A percentile compares a stretch with the other conserved stretches of the same genome.
Evolutionary conservation across 2,329 filamentous ascomycete species (phyloP).

Genomic region (Penicillium sp.): DNA sequence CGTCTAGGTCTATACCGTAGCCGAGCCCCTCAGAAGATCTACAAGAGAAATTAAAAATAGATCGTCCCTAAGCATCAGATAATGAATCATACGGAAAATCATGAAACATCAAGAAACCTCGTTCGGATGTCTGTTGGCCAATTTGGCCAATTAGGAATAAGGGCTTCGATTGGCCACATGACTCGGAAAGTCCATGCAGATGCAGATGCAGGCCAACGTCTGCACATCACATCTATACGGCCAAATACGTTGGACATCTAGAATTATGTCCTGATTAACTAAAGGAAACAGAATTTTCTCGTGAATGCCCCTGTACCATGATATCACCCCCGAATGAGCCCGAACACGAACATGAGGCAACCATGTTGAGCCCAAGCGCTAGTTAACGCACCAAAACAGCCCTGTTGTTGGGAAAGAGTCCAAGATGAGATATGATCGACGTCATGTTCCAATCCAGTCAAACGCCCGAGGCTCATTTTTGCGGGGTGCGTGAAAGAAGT

Average conservation of each 20-base stretch:
- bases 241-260: neutral
- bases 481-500: conserved; percentile 11
- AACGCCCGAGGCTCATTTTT: conserved; percentile 15
- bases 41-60: neutral
- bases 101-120: neutral
- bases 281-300: neutral
- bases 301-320: neutral
- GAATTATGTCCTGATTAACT: no score
- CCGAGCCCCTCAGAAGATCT: neutral
- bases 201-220: neutral
- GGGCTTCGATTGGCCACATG: conserved; percentile 1
- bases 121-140: neutral
- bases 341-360: neutral
- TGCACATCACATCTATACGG: neutral
- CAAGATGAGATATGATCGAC: conserved; percentile 14
- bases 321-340: neutral
- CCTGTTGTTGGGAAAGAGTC: conserved; percentile 15
- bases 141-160: neutral
- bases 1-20: neutral
- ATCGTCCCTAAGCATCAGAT: neutral
- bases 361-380: neutral
- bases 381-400: neutral
- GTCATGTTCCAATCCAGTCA: conserved; percentile 5
- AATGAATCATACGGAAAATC: neutral
- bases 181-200: neutral